These are phyloP conservation scores for Polyplosphaeria fusca DNA, from an alignment of 495 filamentous ascomycete species.

Conservation along the genomic window DNA sequence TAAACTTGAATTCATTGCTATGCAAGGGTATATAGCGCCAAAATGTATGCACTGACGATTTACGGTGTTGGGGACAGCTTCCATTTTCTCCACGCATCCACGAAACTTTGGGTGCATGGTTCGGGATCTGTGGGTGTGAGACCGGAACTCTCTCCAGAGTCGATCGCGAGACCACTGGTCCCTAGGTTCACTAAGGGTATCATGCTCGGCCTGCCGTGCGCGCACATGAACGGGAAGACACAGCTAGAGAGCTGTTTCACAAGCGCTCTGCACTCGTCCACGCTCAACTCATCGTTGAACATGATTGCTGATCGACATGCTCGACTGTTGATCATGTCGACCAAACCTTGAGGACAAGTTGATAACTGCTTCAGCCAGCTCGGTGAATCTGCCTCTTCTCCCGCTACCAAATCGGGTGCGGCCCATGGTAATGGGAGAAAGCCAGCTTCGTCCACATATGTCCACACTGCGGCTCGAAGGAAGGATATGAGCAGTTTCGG, in stretches of 20 bases:
- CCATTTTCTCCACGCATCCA: slow-evolving; percentile 15
- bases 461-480: slow-evolving; percentile 72
- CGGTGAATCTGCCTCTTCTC: slow-evolving; percentile 3
- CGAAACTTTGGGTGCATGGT: no score
- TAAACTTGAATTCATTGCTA: no score
- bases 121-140: no score
- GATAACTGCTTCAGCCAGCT: slow-evolving; percentile 59
- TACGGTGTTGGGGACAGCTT: no score
- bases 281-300: slow-evolving; percentile 81
- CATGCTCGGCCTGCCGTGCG: slow-evolving; percentile 45
- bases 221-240: slow-evolving; percentile 89
- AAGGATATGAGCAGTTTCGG: slow-evolving; percentile 66
- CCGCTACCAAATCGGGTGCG: neutral
- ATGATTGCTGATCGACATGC: slow-evolving; percentile 91
- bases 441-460: slow-evolving; percentile 12
- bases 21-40: neutral
- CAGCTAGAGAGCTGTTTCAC: slow-evolving; percentile 62
- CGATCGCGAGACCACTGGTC: no score
- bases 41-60: neutral
- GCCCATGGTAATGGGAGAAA: slow-evolving; percentile 1
- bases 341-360: slow-evolving; percentile 69
- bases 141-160: no score
- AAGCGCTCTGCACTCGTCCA: slow-evolving; percentile 63
- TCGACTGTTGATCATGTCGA: slow-evolving; percentile 84
- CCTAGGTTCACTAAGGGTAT: slow-evolving; percentile 40